Percentiles rank a stretch among this genome's conserved stretches.
These are phyloP conservation scores for Athelia psychrophila DNA, from an alignment of 1,284 basidiomycete species.

Conservation along the genomic window DNA sequence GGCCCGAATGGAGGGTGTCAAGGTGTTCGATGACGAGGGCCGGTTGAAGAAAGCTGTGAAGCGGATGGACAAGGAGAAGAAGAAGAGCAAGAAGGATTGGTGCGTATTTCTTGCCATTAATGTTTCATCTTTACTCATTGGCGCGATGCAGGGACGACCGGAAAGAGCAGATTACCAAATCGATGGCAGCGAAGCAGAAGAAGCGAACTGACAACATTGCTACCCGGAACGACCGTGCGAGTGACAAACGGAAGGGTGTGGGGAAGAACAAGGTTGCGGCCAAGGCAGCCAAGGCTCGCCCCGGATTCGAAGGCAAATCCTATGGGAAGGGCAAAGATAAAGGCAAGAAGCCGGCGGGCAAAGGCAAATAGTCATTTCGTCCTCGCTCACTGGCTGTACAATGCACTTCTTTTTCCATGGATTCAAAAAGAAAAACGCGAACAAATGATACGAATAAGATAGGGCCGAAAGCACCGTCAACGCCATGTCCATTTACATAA, in stretches of 20 bases:
- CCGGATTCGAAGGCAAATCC: slow-evolving; percentile 81
- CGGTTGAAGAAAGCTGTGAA: slow-evolving; percentile 89
- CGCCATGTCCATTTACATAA: too few species aligned
- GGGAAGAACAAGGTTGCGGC: slow-evolving; percentile 44
- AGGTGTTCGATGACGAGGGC: slow-evolving; percentile 81
- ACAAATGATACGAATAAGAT: too few species aligned
- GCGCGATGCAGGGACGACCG: slow-evolving; percentile 67
- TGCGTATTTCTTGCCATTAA: slow-evolving; percentile 34
- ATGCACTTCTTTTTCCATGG: too few species aligned
- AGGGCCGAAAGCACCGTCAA: too few species aligned
- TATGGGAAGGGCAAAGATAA: slow-evolving; percentile 61
- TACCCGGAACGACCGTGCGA: slow-evolving; percentile 72
- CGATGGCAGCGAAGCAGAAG: slow-evolving; percentile 82
- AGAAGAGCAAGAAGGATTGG: slow-evolving; percentile 83
- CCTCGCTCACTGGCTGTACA: too few species aligned
- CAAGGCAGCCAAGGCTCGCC: slow-evolving; percentile 73
- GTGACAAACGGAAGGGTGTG: slow-evolving; percentile 70
- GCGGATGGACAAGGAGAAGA: slow-evolving; percentile 85
- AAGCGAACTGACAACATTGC: slow-evolving; percentile 90
- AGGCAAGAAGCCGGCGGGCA: slow-evolving; percentile 24
- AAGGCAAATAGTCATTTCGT: neutral
- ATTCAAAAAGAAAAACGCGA: too few species aligned
- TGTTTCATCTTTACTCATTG: slow-evolving; percentile 4
- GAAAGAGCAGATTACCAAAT: slow-evolving; percentile 70
- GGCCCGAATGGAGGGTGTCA: slow-evolving; percentile 80